These are phyloP conservation scores for Excoecaria agallocha DNA, from an alignment of 345 rosid genomes.

Conservation along the genomic window DNA sequence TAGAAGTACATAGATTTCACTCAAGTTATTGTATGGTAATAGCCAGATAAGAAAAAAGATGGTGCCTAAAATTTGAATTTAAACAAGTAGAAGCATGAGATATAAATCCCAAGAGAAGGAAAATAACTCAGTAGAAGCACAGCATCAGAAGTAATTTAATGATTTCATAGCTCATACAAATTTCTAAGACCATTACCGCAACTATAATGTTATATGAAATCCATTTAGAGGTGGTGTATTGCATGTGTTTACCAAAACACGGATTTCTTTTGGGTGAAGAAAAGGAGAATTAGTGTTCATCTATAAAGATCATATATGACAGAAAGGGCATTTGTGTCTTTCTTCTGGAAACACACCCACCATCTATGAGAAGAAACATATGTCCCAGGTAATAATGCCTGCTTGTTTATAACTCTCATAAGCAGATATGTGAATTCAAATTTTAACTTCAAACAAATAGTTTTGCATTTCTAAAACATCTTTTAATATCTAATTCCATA, in stretches of 20 bases:
- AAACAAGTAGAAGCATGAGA: too few relatives aligned
- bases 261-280: neutral
- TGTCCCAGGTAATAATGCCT: neutral
- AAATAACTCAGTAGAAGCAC: neutral
- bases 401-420: neutral
- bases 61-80: neutral
- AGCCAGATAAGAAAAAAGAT: neutral
- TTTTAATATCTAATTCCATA: neutral
- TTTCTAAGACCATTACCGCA: neutral
- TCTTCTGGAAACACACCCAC: neutral
- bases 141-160: neutral
- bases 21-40: neutral
- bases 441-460: neutral
- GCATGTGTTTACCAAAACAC: neutral
- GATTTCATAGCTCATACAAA: neutral
- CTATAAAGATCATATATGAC: neutral
- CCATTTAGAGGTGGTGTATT: neutral
- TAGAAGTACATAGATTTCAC: neutral
- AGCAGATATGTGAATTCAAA: neutral
- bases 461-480: neutral
- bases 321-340: neutral
- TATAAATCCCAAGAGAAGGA: neutral
- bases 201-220: neutral
- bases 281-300: neutral
- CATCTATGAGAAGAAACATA: neutral